Base-by-base conservation (phyloP, 2,329 filamentous ascomycete species). In the Aphanoascus verrucosus region DNA sequence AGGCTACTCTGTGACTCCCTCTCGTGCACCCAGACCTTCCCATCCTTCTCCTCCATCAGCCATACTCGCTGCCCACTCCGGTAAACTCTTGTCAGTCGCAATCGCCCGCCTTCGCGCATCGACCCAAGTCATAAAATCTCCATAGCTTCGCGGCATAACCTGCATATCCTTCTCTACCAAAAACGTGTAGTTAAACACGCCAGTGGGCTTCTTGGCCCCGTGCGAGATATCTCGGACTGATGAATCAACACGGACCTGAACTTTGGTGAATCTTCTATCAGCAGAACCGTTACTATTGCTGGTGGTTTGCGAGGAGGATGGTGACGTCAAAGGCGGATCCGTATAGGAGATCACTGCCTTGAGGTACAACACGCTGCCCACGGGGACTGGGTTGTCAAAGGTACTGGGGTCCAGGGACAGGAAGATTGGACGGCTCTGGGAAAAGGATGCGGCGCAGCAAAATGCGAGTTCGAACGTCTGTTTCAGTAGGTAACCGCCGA, bases 121-220 rank as follows among this genome's bases (percentile, higher is more conserved):
- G 14, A 82, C 72, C 65, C 81, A 84, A 64, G 80, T 74, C 80
- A 83, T 83, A 58, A 81, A 82, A 59, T 83, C 80, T 1, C 75
- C 73, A 60, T 83, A 84, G 11, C 74, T 78, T 63, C 76, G 72
- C 3, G 84, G 84, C 72, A 86, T 80, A 17, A 86, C 79, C 61
- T 80, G 77, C 44, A 86, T 73, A 60, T 83, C 77, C 61, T 75
- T 79, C 53, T 82, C 77, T 1, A 86, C 81, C 52, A 77, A 74
- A 63, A 86, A 86, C 0, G 84, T 87, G 64, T 88, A 88, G 61
- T 86, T 85, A 71, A 88, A 88, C 61, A 85, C 82, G 3, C 85
- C 85, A 0, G 84, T 87, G 2, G 82, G 78, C 62, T 80, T 83
- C 20, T 80, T 79, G 47, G 76, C 76, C 5, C 81, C 82, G 61